phyloP scores from a whole-genome alignment of 768 basidiomycete species.

The Phaeotremella skinneri region DNA sequence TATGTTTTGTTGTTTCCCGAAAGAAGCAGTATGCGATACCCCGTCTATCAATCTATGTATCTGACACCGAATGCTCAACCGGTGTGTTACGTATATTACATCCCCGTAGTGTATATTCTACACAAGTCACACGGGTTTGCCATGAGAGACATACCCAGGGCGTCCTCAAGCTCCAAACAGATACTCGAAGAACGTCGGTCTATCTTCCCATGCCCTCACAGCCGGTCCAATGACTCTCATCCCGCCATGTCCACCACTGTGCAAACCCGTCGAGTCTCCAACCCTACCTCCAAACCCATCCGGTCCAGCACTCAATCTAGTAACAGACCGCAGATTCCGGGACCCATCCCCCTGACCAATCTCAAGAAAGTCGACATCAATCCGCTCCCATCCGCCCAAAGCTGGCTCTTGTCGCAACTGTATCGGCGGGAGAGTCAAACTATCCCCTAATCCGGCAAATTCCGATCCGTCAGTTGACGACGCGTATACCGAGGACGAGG shows the following conservation, averaged over 20 bases:
- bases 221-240: conserved; percentile 5
- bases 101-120: no score
- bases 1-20: no score
- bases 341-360: conserved; percentile 7
- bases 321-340: neutral
- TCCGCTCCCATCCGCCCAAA: neutral
- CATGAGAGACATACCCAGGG: no score
- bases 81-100: no score
- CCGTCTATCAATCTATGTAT: no score
- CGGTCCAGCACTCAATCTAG: conserved; percentile 2
- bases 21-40: no score
- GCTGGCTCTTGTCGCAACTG: neutral
- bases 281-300: conserved; percentile 14
- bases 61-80: no score
- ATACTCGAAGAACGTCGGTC: conserved; percentile 50
- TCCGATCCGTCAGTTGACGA: conserved; percentile 33
- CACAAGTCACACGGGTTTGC: no score
- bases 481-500: conserved; percentile 37
- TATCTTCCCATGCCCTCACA: conserved; percentile 32
- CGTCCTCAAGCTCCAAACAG: conserved; percentile 45
- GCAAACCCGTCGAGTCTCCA: neutral
- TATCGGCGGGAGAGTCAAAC: conserved; percentile 27
- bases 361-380: neutral
- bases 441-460: conserved; percentile 30
- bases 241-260: conserved; percentile 2